Base-by-base conservation (phyloP, 768 basidiomycete species). In the Leucocoprinus leucothites region DNA sequence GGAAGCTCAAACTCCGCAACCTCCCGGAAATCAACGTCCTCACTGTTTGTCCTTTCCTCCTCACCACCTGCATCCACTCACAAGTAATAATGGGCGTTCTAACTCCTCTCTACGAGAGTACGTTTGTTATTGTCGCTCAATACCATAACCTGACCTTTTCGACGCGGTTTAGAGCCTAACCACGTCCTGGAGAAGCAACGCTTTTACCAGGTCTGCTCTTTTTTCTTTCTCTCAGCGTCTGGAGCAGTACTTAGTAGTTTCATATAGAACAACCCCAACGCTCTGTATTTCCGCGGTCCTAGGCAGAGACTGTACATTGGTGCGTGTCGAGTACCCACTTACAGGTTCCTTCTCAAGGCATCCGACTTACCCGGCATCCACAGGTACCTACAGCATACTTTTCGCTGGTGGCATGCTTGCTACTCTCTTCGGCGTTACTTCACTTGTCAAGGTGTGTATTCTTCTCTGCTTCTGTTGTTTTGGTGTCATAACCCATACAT, bases 91-190 rank as follows among this genome's bases (percentile, higher is more conserved):
- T 87, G 77, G 65, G 67, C 46, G 47, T 76, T 64, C 73, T 86
- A 66, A 75, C 76, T 68, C 76, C 80, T 43, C 76, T 90, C 61
- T 82, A 86, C 67, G 78, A 86, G 74, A 80, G 88, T 89, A 67
- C 58, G 82, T 72, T 2, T 22, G 28, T 9, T 2, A 18, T 47
- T 21, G 40, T 56, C 38, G 35, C 44, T 8, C 61, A 21, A 21
- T 9, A 48, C 18, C 18, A 45, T 21, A 19, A 53, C 44, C 40
- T 51, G 63, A 18, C 49, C 25, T 11, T 51, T 49, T n/a, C 61
- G 57, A 55, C 53, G 8, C 51, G 64, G 40, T 63, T 83, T 83
- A 79, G 67, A 66, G 50, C 85, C 84, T 61, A 88, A 91, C 75
- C 67, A 67, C 52, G 77, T 89, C 58, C 68, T 82, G 40, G 81